Evolutionary conservation across 2,329 filamentous ascomycete genomes (phyloP).

Genomic region (Penicillium sclerotiorum): DNA sequence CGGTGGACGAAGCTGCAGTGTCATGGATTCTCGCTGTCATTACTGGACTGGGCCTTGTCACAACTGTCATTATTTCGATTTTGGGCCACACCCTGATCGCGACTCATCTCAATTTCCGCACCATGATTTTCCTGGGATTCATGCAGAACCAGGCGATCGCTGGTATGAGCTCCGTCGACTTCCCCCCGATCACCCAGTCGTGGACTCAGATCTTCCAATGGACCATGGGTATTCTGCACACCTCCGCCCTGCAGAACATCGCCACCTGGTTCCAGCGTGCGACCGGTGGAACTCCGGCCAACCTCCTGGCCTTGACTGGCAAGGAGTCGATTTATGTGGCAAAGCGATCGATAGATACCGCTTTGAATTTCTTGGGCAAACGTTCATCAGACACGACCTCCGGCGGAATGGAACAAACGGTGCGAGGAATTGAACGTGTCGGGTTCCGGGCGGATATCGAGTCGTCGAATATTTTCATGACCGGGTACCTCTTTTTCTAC

Average conservation of each 20-base stretch:
- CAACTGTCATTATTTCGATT: slow-evolving; percentile 84
- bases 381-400: slow-evolving; percentile 46
- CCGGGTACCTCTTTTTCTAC: slow-evolving; percentile 85
- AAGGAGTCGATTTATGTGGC: slow-evolving; percentile 77
- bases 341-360: slow-evolving; percentile 55
- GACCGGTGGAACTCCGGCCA: slow-evolving; percentile 82
- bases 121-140: slow-evolving; percentile 86
- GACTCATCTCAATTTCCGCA: slow-evolving; percentile 89
- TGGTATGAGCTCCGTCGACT: slow-evolving; percentile 74
- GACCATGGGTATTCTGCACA: slow-evolving; percentile 91
- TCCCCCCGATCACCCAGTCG: slow-evolving; percentile 83
- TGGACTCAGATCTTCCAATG: slow-evolving; percentile 99
- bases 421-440: slow-evolving; percentile 85
- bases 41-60: slow-evolving; percentile 76
- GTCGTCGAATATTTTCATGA: slow-evolving; percentile 89
- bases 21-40: slow-evolving; percentile 89
- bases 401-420: slow-evolving; percentile 49
- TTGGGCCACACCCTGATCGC: slow-evolving; percentile 91
- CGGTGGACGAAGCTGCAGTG: slow-evolving; percentile 79
- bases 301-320: slow-evolving; percentile 64
- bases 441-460: slow-evolving; percentile 85
- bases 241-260: slow-evolving; percentile 80
- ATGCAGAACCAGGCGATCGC: slow-evolving; percentile 93
- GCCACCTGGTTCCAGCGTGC: slow-evolving; percentile 95
- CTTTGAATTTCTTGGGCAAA: no score